phyloP scores from a whole-genome alignment of 2,329 filamentous ascomycete species.

The Grosmannia serpens region DNA sequence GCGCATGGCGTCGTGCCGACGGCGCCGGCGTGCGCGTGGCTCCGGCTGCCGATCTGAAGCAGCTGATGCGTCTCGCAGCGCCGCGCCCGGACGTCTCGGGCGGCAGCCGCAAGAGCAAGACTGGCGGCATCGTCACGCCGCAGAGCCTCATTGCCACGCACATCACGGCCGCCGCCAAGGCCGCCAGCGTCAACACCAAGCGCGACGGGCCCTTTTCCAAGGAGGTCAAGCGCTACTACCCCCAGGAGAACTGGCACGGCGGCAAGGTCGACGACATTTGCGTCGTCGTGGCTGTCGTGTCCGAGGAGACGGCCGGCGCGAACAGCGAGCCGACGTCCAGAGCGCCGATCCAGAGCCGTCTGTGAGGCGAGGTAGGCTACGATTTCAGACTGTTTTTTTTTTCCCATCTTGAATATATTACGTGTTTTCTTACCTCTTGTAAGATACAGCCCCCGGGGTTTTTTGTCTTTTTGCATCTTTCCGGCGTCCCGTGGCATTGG shows the following conservation, averaged over 20 bases:
- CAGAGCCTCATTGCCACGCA: constrained; percentile 70
- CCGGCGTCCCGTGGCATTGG: neutral
- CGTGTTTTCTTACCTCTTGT: neutral
- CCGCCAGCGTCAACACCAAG: constrained; percentile 69
- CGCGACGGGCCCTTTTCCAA: constrained; percentile 89
- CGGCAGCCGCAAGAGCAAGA: neutral
- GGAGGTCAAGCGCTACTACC: constrained; percentile 81
- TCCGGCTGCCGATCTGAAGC: constrained; percentile 30
- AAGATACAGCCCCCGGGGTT: neutral
- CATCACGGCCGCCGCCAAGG: constrained; percentile 72
- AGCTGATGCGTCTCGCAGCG: constrained; percentile 13
- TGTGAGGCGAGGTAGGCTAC: neutral
- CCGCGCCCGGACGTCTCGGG: neutral
- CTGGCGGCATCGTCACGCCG: constrained; percentile 33
- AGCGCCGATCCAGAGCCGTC: constrained; percentile 19
- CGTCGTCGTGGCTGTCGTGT: constrained; percentile 67
- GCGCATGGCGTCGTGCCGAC: constrained; percentile 58
- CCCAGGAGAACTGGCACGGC: constrained; percentile 75
- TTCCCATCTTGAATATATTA: neutral
- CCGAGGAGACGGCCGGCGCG: constrained; percentile 40
- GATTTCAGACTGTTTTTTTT: neutral
- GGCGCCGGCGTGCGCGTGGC: constrained; percentile 49
- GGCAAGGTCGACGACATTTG: constrained; percentile 96
- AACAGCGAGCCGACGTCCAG: constrained; percentile 11
- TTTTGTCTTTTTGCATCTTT: neutral